These are phyloP conservation scores for Lactarius hatsudake DNA, from an alignment of 768 basidiomycete species.

Conservation along the genomic window DNA sequence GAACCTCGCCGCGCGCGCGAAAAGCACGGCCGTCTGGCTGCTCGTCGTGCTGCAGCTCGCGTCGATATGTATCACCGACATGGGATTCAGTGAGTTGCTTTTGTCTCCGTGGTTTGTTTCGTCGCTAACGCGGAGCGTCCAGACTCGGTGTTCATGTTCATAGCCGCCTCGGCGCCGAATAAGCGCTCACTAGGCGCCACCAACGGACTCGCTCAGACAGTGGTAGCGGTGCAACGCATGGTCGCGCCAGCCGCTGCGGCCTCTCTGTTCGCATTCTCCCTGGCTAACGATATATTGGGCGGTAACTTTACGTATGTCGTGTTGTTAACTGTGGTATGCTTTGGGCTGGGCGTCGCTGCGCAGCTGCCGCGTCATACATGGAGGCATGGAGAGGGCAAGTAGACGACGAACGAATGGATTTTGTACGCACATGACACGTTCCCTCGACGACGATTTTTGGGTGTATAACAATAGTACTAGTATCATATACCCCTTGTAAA, in stretches of 20 bases:
- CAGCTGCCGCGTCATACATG: conserved; percentile 20
- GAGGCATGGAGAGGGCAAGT: conserved; percentile 2
- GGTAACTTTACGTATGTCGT: conserved; percentile 36
- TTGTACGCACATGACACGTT: too few relatives aligned
- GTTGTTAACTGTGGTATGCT: background rate
- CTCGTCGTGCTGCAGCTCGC: conserved; percentile 16
- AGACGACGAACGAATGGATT: too few relatives aligned
- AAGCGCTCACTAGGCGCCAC: conserved; percentile 63
- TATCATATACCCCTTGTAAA: too few relatives aligned
- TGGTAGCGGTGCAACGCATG: conserved; percentile 39
- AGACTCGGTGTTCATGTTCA: conserved; percentile 72
- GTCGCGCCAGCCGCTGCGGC: conserved; percentile 57
- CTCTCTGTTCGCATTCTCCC: conserved; percentile 66
- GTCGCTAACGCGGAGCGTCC: conserved; percentile 23
- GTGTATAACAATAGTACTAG: too few relatives aligned
- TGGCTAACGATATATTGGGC: conserved; percentile 44
- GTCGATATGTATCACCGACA: conserved; percentile 15
- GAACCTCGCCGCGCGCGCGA: conserved; percentile 5
- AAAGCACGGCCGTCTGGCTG: background rate
- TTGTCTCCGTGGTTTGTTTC: background rate
- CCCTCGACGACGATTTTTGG: too few relatives aligned
- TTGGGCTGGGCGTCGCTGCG: conserved; percentile 11
- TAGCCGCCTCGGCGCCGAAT: conserved; percentile 62
- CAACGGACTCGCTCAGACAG: conserved; percentile 50
- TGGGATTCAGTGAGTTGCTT: conserved; percentile 15